Base-by-base conservation (phyloP, 306 rosid genomes). In the Begonia masoniana region DNA sequence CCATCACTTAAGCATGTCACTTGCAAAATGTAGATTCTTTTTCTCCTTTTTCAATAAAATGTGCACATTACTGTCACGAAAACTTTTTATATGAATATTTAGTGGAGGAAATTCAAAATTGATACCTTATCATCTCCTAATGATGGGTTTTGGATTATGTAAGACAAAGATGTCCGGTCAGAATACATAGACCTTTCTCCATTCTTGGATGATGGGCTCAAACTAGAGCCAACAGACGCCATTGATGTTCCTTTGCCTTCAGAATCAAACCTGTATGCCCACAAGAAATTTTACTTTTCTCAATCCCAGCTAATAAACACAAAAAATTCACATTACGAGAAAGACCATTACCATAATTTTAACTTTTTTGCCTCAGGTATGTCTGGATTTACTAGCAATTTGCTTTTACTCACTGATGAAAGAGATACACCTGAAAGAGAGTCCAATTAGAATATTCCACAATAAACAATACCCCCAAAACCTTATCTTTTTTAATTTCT, bases 81-180 rank as follows among this genome's bases (percentile, higher is more conserved):
- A 4, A n/a, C 0, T 4, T 43, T 19, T 42, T 2, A 1, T 58
- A 5, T 13, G 15, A 23, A 4, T 48, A 15, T 12, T 24, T 19
- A 1, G 10, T 4, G 10, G 47, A 48, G 10, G 36, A 60, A 50
- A n/a, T 5, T 60, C 41, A 10, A 35, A 19, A 42, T 24, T 2
- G 41, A 39, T 75, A 86, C 99, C 99, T 91, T 91, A 5, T 71
- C 93, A 11, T 73, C 82, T 0, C 99, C 99, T 65, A 91, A 43
- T 13, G 88, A 79, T 12, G 55, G 71, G 76, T 81, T 72, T 0
- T 76, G 71, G 13, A 60, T 71, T 62, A 91, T 76, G 58, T 77
- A 60, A 68, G 94, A 56, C 6, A 91, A 58, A 2, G 62, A 50
- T 56, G 77, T 70, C 15, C 93, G 83, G 39, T 91, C 96, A 69